Evolutionary conservation across 208 protist species (phyloP), one percentile per base, ranked within the genome.

Genomic region (Acanthamoeba healyi): DNA sequence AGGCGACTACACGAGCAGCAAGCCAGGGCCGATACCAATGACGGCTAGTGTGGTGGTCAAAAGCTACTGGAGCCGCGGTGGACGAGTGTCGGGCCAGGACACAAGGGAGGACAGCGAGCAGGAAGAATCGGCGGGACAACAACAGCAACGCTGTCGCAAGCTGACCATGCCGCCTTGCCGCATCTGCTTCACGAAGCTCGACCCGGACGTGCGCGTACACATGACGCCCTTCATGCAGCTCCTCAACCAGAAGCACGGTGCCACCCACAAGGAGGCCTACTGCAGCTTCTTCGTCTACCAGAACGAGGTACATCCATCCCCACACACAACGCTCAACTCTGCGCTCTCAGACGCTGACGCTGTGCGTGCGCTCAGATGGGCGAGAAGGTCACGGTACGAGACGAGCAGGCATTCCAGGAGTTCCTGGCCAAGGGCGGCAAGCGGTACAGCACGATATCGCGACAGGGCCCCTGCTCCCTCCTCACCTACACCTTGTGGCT

Each of bases 111-210:
- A 79, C 36, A 15, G 9, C 67, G 36, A n/a, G 36, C 29, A 26
- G 40, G 42, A 14, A 0, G 46, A 58, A 58, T 1, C 74, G 19
- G 38, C 24, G 70, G 15, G 32, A 9, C 38, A 26, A 44, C 38
- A 24, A 32, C 32, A 42, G 17, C 14, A 86, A 19, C 61, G 61
- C 29, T 36, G 61, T 29, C 77, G 77, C 77, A 86, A 86, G 77
- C 77, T 86, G 26, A 86, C 77, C 2, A 86, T 86, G 77, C 77
- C 77, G 34, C 77, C 77, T 9, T 61, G 44, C n/a, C 77, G 77
- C 24, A 86, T 86, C 26, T 86, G 77, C 34, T 86, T 86, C 77
- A 86, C 77, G 44, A 86, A 86, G 77, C 40, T 86, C 19, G 77
- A 86, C 24, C n/a, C 77, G 10, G 29, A 49, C 44, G 26, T 58